phyloP scores from a whole-genome alignment of 352 stramenopile genomes.

The Pythium sukuiense region DNA sequence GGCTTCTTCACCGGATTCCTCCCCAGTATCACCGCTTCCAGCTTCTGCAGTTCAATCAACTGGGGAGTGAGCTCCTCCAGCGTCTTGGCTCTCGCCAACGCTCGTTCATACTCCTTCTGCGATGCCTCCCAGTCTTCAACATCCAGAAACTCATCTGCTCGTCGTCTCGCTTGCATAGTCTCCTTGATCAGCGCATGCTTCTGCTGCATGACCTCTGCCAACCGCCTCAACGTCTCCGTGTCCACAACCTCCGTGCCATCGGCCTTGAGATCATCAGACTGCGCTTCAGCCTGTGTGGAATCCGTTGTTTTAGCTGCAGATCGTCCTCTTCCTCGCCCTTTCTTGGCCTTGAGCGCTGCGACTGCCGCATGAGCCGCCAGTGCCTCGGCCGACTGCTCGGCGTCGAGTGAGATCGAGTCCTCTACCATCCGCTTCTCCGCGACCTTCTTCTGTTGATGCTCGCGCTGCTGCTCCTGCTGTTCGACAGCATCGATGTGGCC shows the following conservation, averaged over 20 bases:
- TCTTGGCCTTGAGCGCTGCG: constrained; percentile 63
- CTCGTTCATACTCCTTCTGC: constrained; percentile 32
- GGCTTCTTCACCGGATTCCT: neutral
- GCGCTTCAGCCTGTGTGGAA: neutral
- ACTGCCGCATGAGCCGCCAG: constrained; percentile 65
- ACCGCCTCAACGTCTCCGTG: constrained; percentile 27
- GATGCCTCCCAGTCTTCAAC: constrained; percentile 19
- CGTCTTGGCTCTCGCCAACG: constrained; percentile 31
- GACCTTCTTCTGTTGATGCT: constrained; percentile 31
- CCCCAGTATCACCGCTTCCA: neutral
- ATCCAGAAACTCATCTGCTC: constrained; percentile 36
- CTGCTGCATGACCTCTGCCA: constrained; percentile 37
- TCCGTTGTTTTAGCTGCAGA: neutral
- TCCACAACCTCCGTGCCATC: neutral
- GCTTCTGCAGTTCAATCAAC: constrained; percentile 33
- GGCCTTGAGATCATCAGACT: neutral
- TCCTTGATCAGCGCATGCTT: constrained; percentile 59
- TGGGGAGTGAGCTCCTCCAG: constrained; percentile 46
- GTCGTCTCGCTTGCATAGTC: constrained; percentile 42
- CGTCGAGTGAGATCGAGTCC: constrained; percentile 35
- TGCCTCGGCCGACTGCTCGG: constrained; percentile 58
- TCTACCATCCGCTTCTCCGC: constrained; percentile 56
- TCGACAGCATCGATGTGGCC: constrained; percentile 47
- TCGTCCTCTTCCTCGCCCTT: constrained; percentile 2
- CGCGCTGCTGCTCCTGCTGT: constrained; percentile 26